Conservation (phyloP, 768 basidiomycete species). For the Lactarius tabidus region DNA sequence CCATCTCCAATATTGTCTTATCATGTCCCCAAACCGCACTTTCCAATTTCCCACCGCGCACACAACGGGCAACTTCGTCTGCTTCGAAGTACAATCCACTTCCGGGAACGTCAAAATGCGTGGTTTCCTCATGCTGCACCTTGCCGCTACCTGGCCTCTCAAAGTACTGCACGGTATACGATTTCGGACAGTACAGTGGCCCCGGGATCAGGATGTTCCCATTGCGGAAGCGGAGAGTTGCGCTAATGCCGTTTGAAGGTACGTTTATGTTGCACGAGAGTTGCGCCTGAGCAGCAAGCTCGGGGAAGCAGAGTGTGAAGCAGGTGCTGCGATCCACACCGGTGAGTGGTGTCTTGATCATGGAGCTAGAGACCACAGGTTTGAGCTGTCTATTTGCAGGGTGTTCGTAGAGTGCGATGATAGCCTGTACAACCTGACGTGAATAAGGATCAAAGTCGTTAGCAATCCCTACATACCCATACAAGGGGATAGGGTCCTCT, state of each 20-base stretch:
- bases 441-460: background rate
- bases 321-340: constrained; percentile 76
- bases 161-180: constrained; percentile 61
- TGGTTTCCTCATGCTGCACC: constrained; percentile 54
- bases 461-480: constrained; percentile 49
- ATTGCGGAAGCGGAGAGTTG: constrained; percentile 68
- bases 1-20: constrained; percentile 78
- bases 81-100: constrained; percentile 81
- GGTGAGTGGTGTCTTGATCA: constrained; percentile 73
- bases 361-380: constrained; percentile 64
- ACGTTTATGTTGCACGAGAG: constrained; percentile 65
- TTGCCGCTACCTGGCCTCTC: constrained; percentile 43
- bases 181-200: constrained; percentile 64
- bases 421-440: constrained; percentile 46
- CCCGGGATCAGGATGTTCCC: constrained; percentile 61
- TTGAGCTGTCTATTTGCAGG: constrained; percentile 57
- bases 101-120: constrained; percentile 34
- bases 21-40: constrained; percentile 72
- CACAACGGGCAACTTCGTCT: constrained; percentile 79
- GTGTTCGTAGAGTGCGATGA: constrained; percentile 75
- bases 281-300: constrained; percentile 67
- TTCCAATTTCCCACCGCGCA: constrained; percentile 68
- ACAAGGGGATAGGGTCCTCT: constrained; percentile 81
- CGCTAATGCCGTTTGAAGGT: constrained; percentile 45
- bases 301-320: constrained; percentile 66